A percentile compares a stretch with the other conserved stretches of the same genome.
phyloP scores from a whole-genome alignment of 768 basidiomycete species.

The Rhizopogon salebrosus region DNA sequence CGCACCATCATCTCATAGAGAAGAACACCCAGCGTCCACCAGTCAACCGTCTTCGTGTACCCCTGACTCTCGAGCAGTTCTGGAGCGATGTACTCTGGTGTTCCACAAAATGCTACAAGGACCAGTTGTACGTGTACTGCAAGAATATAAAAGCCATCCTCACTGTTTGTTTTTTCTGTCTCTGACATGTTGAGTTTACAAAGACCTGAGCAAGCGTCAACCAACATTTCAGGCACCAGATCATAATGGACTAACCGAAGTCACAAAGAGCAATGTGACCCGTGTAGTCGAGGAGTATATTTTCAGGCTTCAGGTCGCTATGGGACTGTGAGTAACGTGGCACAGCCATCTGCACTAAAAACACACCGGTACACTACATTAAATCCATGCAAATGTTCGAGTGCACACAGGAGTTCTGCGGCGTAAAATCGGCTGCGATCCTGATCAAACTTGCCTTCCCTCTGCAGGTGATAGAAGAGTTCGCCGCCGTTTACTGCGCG shows the following conservation, averaged over 20 bases:
- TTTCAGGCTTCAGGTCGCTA: conserved; percentile 96
- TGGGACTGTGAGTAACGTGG: not conserved
- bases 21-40: conserved; percentile 97
- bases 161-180: conserved; percentile 95
- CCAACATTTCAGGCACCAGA: not conserved
- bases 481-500: conserved; percentile 89
- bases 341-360: not conserved
- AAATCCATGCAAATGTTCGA: conserved; percentile 95
- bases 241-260: conserved; percentile 53
- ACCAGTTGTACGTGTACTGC: conserved; percentile 1
- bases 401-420: conserved; percentile 90
- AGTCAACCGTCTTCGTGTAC: conserved; percentile 97
- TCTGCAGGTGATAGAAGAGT: conserved; percentile 94
- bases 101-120: conserved; percentile 86
- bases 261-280: conserved; percentile 98
- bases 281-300: conserved; percentile 94
- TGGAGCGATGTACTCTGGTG: conserved; percentile 97
- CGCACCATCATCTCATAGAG: conserved; percentile 94
- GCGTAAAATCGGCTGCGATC: conserved; percentile 94
- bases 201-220: conserved; percentile 42
- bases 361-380: conserved; percentile 94
- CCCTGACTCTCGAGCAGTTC: conserved; percentile 95
- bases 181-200: conserved; percentile 98
- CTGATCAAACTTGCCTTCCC: conserved; percentile 95
- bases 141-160: conserved; percentile 15